Percentiles rank a stretch among this genome's conserved stretches.
phyloP scores from a whole-genome alignment of 306 rosid species.

The Fagus crenata region DNA sequence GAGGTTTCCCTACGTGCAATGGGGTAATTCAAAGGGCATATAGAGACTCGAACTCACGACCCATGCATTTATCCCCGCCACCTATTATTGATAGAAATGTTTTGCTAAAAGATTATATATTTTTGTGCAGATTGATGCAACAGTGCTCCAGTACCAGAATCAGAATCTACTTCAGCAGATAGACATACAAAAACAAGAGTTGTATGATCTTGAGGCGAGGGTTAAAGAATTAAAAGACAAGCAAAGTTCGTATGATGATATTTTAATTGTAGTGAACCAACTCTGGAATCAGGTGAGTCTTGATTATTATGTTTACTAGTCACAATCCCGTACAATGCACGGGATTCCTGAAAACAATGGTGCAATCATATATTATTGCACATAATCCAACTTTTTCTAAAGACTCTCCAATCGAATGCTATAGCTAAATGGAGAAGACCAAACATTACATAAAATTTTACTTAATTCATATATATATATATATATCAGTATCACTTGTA shows the following conservation, averaged over 20 bases:
- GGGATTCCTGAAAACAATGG: too few relatives aligned
- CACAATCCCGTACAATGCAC: too few relatives aligned
- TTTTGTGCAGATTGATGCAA: constrained; percentile 70
- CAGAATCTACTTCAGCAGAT: constrained; percentile 82
- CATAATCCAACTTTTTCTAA: not conserved
- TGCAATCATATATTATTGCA: not conserved
- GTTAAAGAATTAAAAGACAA: constrained; percentile 51
- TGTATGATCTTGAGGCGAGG: constrained; percentile 65
- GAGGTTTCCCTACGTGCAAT: too few relatives aligned
- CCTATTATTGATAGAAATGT: constrained; percentile 4
- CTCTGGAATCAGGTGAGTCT: constrained; percentile 79
- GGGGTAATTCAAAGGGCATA: too few relatives aligned
- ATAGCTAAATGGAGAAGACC: too few relatives aligned
- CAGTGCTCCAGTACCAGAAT: constrained; percentile 72
- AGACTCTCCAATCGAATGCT: too few relatives aligned
- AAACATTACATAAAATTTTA: too few relatives aligned
- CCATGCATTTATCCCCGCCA: too few relatives aligned
- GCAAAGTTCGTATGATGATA: constrained; percentile 68
- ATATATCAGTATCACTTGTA: too few relatives aligned
- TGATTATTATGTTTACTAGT: constrained; percentile 18
- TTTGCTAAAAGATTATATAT: not conserved
- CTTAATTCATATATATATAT: too few relatives aligned
- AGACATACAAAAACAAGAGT: constrained; percentile 64
- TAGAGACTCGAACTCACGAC: too few relatives aligned
- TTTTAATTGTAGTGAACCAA: constrained; percentile 63